Conservation (phyloP, 78 protist genomes). For the Tieghemostelium lacteum region DNA sequence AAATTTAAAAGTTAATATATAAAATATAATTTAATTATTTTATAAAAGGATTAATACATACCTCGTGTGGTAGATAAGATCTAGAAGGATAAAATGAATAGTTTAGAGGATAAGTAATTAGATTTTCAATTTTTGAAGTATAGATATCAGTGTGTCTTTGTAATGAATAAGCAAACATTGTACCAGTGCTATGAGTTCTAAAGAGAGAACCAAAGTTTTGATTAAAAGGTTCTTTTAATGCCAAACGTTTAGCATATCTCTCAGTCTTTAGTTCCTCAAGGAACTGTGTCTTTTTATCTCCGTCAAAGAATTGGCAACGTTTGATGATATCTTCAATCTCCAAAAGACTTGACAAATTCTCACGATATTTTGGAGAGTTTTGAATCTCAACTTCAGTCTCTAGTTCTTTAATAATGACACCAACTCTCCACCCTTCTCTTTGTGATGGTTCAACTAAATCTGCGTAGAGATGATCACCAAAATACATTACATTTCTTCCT, state of each 20-base stretch:
- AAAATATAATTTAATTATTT: too few species aligned
- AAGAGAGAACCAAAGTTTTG: slow-evolving; percentile 50
- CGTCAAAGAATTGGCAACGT: slow-evolving; percentile 44
- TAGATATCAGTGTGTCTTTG: slow-evolving; percentile 76
- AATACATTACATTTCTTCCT: slow-evolving; percentile 49
- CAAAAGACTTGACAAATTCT: slow-evolving; percentile 31
- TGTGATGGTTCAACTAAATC: slow-evolving; percentile 65
- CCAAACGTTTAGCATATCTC: slow-evolving; percentile 31
- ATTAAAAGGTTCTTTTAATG: slow-evolving; percentile 65
- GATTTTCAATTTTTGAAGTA: slow-evolving; percentile 67
- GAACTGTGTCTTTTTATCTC: slow-evolving; percentile 27
- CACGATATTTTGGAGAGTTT: slow-evolving; percentile 72
- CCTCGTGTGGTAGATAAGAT: slow-evolving; percentile 67
- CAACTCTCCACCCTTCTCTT: slow-evolving; percentile 66
- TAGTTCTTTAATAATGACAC: slow-evolving; percentile 50
- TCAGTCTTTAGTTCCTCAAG: slow-evolving; percentile 36
- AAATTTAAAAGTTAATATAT: too few species aligned
- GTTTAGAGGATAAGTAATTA: slow-evolving; percentile 50
- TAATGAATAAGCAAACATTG: slow-evolving; percentile 59
- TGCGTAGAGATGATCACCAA: slow-evolving; percentile 61
- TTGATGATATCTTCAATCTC: slow-evolving; percentile 43
- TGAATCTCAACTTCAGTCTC: slow-evolving; percentile 64
- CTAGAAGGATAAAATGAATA: slow-evolving; percentile 16
- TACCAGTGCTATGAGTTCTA: slow-evolving; percentile 65
- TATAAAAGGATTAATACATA: too few species aligned